Conservation (phyloP, 768 basidiomycete genomes). For the Serendipita sp. region DNA sequence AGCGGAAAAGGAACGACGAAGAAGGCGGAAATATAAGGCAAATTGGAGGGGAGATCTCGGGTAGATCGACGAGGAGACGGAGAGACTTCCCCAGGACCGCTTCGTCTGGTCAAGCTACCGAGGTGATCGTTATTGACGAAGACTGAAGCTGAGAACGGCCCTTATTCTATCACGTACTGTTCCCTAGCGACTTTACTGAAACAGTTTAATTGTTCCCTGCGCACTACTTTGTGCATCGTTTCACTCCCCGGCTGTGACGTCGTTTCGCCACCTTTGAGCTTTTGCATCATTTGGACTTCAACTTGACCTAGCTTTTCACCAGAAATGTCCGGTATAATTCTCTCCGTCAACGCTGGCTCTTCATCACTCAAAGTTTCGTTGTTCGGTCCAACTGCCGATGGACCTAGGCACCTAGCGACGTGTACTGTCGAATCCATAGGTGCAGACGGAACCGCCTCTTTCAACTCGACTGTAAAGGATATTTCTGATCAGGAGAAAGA, state of each 20-base stretch:
- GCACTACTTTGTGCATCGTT: too few species aligned
- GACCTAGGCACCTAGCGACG: constrained; percentile 14
- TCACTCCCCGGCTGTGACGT: too few species aligned
- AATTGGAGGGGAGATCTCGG: background rate
- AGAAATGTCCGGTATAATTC: constrained; percentile 21
- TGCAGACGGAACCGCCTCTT: constrained; percentile 27
- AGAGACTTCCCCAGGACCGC: background rate
- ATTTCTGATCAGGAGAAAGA: constrained; percentile 33
- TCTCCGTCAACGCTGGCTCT: constrained; percentile 66
- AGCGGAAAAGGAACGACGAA: background rate
- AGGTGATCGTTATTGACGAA: constrained; percentile 3
- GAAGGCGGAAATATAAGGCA: background rate
- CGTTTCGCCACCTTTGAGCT: too few species aligned
- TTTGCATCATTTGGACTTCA: background rate
- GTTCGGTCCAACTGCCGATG: constrained; percentile 24
- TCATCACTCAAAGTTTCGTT: constrained; percentile 77
- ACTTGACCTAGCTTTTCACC: background rate
- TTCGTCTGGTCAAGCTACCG: background rate
- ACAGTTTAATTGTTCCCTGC: too few species aligned
- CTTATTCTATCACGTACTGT: too few species aligned
- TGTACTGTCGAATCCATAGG: constrained; percentile 17
- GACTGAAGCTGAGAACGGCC: background rate
- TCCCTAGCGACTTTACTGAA: too few species aligned
- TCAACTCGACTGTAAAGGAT: constrained; percentile 39
- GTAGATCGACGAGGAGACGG: background rate